Evolutionary conservation across 1,139 yeast genomes (phyloP).

Genomic region (Debaryomyces udenii): DNA sequence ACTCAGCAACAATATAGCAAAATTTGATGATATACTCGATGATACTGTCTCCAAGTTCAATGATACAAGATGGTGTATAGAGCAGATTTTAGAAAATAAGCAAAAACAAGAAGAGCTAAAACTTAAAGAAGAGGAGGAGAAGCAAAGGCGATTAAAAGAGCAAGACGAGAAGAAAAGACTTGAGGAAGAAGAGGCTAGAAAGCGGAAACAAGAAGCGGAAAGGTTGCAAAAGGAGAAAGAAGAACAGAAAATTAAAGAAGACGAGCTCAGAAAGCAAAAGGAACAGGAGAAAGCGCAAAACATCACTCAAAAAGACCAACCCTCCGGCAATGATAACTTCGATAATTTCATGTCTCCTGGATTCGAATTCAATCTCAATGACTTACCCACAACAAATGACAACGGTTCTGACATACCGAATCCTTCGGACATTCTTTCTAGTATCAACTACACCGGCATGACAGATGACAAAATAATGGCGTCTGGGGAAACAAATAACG

Average conservation of each 20-base stretch:
- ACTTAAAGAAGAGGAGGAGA: slow-evolving; percentile 41
- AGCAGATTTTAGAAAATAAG: slow-evolving; percentile 46
- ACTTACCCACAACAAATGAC: slow-evolving; percentile 12
- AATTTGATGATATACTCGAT: slow-evolving; percentile 47
- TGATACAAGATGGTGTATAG: slow-evolving; percentile 52
- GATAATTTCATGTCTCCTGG: slow-evolving; percentile 15
- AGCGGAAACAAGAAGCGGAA: slow-evolving; percentile 17
- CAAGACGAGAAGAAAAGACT: slow-evolving; percentile 25
- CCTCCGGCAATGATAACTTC: slow-evolving; percentile 10
- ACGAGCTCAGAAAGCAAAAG: slow-evolving; percentile 19
- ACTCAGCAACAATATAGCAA: slow-evolving; percentile 37
- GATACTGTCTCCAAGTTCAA: slow-evolving; percentile 48
- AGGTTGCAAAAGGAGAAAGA: slow-evolving; percentile 22
- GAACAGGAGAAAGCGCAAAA: slow-evolving; percentile 21
- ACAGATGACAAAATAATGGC: slow-evolving; percentile 8
- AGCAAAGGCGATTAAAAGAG: slow-evolving; percentile 22
- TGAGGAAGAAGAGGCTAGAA: slow-evolving; percentile 17
- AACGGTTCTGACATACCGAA: slow-evolving; percentile 32
- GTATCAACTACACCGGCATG: slow-evolving; percentile 30
- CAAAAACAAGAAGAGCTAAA: slow-evolving; percentile 48
- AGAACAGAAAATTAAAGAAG: slow-evolving; percentile 21
- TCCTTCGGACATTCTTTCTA: slow-evolving; percentile 43
- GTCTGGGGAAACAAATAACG: slow-evolving; percentile 10
- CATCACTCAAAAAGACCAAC: slow-evolving; percentile 15
- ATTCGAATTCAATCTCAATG: slow-evolving; percentile 16